Conservation (phyloP, 257 asterid species). For the Solanum virginianum region DNA sequence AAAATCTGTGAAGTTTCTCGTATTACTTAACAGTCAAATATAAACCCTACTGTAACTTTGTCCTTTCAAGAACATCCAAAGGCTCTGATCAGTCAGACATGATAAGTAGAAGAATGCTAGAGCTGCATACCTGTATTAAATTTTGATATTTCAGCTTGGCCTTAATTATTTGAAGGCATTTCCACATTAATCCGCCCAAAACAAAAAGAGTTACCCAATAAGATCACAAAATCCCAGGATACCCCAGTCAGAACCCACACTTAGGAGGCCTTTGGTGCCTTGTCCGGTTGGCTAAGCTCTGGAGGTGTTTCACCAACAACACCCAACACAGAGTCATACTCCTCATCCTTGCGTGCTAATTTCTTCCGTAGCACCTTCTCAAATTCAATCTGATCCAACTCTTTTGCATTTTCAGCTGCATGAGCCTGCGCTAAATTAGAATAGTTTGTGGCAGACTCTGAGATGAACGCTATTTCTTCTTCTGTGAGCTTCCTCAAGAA, state of each 20-base stretch:
- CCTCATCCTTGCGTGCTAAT: conserved; percentile 39
- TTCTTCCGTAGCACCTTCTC: conserved; percentile 77
- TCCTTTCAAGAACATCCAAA: background rate
- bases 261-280: conserved; percentile 43
- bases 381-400: conserved; percentile 56
- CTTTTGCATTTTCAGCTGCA: conserved; percentile 86
- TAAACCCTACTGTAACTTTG: background rate
- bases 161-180: conserved; percentile 32
- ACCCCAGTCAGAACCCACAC: background rate
- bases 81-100: conserved; percentile 2
- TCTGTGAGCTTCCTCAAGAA: conserved; percentile 85
- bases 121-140: conserved; percentile 31
- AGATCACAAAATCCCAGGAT: background rate
- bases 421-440: conserved; percentile 66
- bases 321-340: conserved; percentile 39
- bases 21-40: background rate
- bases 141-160: conserved; percentile 22
- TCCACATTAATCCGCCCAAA: conserved; percentile 9
- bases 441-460: conserved; percentile 74
- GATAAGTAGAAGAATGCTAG: conserved; percentile 6
- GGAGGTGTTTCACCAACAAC: conserved; percentile 35
- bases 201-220: background rate
- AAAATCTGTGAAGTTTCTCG: background rate
- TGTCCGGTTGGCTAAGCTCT: conserved; percentile 22
- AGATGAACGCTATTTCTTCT: conserved; percentile 75